These are phyloP conservation scores for Agrocybe pediades DNA, from an alignment of 768 basidiomycete genomes.

Conservation along the genomic window DNA sequence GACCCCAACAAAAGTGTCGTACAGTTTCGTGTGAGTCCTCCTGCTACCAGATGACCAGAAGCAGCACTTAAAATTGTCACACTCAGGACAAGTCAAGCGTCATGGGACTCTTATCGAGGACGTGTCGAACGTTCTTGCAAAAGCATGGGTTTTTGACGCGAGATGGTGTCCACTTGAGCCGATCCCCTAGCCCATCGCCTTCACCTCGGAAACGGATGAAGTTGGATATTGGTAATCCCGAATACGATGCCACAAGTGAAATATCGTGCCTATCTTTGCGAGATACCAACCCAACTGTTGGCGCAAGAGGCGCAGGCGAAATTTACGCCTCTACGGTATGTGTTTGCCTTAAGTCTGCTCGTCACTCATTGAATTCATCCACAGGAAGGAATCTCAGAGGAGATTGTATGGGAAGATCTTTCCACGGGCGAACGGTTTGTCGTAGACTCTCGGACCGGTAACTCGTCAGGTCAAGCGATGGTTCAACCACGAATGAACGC, in stretches of 20 bases:
- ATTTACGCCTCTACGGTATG: slow-evolving; percentile 22
- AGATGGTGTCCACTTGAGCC: slow-evolving; percentile 17
- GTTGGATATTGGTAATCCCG: slow-evolving; percentile 36
- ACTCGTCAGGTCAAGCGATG: slow-evolving; percentile 48
- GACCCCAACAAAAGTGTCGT: slow-evolving; percentile 77
- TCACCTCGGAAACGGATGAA: slow-evolving; percentile 58
- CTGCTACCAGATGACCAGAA: too few relatives aligned
- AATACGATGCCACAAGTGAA: slow-evolving; percentile 22
- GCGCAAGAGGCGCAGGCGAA: slow-evolving; percentile 8
- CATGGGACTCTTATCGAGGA: slow-evolving; percentile 53
- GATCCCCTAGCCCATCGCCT: slow-evolving; percentile 24
- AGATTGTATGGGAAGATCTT: slow-evolving; percentile 65
- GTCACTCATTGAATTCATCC: slow-evolving; percentile 8
- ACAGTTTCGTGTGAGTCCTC: slow-evolving; percentile 60
- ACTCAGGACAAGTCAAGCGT: slow-evolving; percentile 62
- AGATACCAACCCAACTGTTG: slow-evolving; percentile 12
- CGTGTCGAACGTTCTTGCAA: slow-evolving; percentile 62
- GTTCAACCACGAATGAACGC: slow-evolving; percentile 4
- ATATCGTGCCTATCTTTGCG: slow-evolving; percentile 17
- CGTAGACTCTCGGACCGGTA: slow-evolving; percentile 71
- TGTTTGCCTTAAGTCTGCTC: slow-evolving; percentile 10
- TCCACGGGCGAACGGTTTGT: slow-evolving; percentile 56
- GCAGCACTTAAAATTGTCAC: slow-evolving; percentile 11
- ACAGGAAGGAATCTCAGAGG: slow-evolving; percentile 28
- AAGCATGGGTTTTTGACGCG: slow-evolving; percentile 57